Percentiles rank a stretch among this genome's conserved stretches.
These are phyloP conservation scores for Pseudonectria foliicola DNA, from an alignment of 2,329 filamentous ascomycete species.

Conservation along the genomic window DNA sequence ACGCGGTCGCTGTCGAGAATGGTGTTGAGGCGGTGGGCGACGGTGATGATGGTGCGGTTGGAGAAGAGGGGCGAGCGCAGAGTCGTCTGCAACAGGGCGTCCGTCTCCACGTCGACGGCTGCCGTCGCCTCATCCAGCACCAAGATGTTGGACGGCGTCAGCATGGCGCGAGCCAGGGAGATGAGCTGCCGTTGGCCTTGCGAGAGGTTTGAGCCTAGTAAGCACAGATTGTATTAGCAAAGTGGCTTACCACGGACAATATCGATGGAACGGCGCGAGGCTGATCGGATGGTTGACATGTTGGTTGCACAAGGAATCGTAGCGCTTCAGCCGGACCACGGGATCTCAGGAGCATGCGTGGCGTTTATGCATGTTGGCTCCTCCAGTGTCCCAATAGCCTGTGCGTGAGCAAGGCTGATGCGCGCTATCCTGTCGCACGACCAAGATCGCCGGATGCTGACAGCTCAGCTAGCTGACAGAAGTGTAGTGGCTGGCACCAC, in stretches of 20 bases:
- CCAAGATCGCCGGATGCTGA: no score
- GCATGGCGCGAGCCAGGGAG: constrained; percentile 83
- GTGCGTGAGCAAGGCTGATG: background rate
- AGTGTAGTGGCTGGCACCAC: constrained; percentile 3
- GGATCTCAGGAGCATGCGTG: constrained; percentile 26
- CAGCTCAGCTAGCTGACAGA: background rate
- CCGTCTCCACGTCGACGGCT: constrained; percentile 60
- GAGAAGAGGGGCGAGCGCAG: constrained; percentile 63
- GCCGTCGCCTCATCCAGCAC: constrained; percentile 96
- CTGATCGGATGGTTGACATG: no score
- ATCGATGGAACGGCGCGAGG: no score
- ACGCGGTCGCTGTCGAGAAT: constrained; percentile 86
- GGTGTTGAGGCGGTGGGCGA: constrained; percentile 96
- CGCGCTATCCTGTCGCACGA: no score
- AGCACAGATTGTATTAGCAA: constrained; percentile 11
- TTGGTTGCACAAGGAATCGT: no score
- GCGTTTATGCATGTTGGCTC: constrained; percentile 28
- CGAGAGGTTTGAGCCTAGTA: constrained; percentile 80
- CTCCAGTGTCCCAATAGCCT: constrained; percentile 7
- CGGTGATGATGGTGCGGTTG: constrained; percentile 94
- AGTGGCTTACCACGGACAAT: background rate
- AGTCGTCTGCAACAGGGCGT: constrained; percentile 58
- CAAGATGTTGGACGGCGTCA: constrained; percentile 94
- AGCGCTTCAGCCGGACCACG: constrained; percentile 18
- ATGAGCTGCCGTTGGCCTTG: constrained; percentile 92